Conservation (phyloP, 805 yeast species). For the Candida krabiensis region DNA sequence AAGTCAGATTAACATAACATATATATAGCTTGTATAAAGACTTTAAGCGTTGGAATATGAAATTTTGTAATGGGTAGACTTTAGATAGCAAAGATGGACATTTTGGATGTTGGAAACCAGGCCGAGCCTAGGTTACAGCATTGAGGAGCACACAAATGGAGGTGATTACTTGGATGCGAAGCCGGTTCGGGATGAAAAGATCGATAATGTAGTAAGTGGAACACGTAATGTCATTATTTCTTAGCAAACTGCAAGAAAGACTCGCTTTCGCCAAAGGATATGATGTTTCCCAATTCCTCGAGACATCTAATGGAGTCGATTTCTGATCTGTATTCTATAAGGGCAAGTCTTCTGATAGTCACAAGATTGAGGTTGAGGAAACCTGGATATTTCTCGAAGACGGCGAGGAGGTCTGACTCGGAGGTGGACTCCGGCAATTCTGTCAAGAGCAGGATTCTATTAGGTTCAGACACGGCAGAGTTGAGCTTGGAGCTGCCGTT, state of each 20-base stretch:
- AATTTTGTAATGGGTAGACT: background rate
- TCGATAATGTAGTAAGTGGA: too few species aligned
- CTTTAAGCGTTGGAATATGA: background rate
- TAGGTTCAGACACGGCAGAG: conserved; percentile 54
- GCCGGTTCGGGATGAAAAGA: too few species aligned
- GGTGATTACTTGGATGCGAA: too few species aligned
- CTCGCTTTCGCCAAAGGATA: conserved; percentile 19
- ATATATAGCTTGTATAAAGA: background rate
- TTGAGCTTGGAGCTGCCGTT: conserved; percentile 1
- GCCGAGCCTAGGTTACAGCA: background rate
- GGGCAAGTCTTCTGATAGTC: conserved; percentile 66
- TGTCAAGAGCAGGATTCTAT: conserved; percentile 68
- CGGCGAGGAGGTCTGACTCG: conserved; percentile 38
- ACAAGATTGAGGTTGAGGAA: conserved; percentile 69
- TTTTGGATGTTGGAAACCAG: too few species aligned
- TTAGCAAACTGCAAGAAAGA: conserved; percentile 34
- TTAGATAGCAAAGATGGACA: background rate
- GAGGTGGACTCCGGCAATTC: conserved; percentile 50
- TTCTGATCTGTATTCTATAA: conserved; percentile 72
- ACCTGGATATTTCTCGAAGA: conserved; percentile 57
- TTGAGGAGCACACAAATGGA: background rate
- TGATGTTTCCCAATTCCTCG: conserved; percentile 18
- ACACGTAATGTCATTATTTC: conserved; percentile 11
- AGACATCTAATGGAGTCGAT: conserved; percentile 41
- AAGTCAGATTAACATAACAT: background rate